Base-by-base conservation (phyloP, 805 yeast species). In the Metschnikowia anglica region DNA sequence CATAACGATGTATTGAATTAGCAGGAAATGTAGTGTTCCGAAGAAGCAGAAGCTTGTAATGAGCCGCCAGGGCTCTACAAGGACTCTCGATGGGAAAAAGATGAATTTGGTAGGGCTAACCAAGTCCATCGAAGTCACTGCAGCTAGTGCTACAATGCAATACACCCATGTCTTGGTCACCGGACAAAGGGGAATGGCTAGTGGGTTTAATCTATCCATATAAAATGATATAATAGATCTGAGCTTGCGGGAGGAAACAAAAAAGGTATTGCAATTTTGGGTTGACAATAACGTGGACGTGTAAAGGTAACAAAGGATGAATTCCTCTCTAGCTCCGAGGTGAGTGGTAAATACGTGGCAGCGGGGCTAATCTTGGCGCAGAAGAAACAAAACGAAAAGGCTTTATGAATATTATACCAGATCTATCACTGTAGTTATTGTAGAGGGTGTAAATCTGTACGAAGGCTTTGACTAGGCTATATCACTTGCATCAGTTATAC, bases 1-100 rank as follows among this genome's bases (percentile, higher is more conserved):
- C 23, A 57, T 48, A 43, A 47, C 50, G 10, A 62, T 23, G 15
- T 42, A 39, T 17, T 62, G 49, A 12, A 62, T n/a, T 31, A 61
- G 47, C 13, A 50, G 44, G 30, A 61, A 17, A 31, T 55, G 52
- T 15, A 63, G 48, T 25, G 55, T 60, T 4, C 63, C 70, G 39
- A 63, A 59, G 34, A 54, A 61, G 46, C 61, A 60, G 49, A 68
- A 69, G 12, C 67, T 52, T 11, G 72, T 61, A 12, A 65, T 15
- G 11, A 67, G 40, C 28, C 73, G 49, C 74, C 73, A 69, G 6
- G 65, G 68, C 52, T 70, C 66, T n/a, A 39, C 39, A 19, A 50
- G 24, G 20, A 65, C 55, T 47, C 55, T 56, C 16, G 58, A 61
- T 1, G 68, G 66, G 2, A 48, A 23, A 46, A 62, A 66, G 6